Conservation (phyloP, 2,329 filamentous ascomycete genomes). For the Chalaropsis thielavioides region DNA sequence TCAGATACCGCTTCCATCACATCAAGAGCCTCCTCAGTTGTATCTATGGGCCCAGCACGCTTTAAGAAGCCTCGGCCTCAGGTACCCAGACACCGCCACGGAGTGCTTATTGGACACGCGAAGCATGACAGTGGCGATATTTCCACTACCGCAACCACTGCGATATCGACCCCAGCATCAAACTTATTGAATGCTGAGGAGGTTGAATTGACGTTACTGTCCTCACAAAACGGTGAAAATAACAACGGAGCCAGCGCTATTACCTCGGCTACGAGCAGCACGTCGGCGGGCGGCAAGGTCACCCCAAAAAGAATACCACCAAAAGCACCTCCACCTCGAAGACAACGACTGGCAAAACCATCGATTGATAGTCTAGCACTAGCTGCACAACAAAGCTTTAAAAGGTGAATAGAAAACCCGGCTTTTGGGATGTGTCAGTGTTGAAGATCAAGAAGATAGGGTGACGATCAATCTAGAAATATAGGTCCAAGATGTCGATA, state of each 20-base stretch:
- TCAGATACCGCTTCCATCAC: slow-evolving; percentile 4
- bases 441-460: background rate
- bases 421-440: background rate
- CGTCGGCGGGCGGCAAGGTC: background rate
- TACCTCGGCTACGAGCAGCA: background rate
- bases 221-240: background rate
- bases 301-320: slow-evolving; percentile 30
- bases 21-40: slow-evolving; percentile 1
- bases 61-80: slow-evolving; percentile 37
- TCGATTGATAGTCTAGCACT: background rate
- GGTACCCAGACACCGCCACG: slow-evolving; percentile 43
- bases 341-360: slow-evolving; percentile 27
- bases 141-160: background rate
- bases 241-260: background rate
- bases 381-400: background rate
- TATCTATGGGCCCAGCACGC: background rate
- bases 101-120: slow-evolving; percentile 29
- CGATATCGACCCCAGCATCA: background rate
- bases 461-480: background rate
- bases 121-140: slow-evolving; percentile 14
- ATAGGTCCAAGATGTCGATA: background rate
- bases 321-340: slow-evolving; percentile 33
- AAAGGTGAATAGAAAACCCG: background rate
- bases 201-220: background rate
- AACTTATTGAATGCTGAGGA: background rate